Evolutionary conservation across 2,329 filamentous ascomycete genomes (phyloP), one percentile per base, ranked within the genome.

Genomic region (Scortechinia acanthostroma): DNA sequence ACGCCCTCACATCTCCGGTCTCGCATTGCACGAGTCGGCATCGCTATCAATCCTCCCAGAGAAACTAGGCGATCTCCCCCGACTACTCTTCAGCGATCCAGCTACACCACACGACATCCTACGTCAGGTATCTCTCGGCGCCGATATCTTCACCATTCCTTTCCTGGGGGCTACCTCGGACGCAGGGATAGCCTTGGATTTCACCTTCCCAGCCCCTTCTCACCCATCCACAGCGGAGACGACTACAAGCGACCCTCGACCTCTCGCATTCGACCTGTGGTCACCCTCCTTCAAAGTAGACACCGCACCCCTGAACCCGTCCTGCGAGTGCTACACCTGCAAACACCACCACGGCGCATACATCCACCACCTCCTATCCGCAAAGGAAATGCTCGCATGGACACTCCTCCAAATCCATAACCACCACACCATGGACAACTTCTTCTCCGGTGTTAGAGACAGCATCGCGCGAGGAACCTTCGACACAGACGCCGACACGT

Each of bases 331-430:
- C 64, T 83, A 84, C 53, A 65, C 79, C 3, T 86, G 81, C 61
- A 71, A 61, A 21, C 72, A 69, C 21, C 80, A 85, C 55, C 78
- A 84, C 55, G 68, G 75, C 47, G 81, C 82, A 3, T 86, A 80
- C 57, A 57, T 86, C 22, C 74, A 80, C 46, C 81, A 86, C 57
- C 66, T 85, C 2, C 69, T 86, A 3, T 60, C 66, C 25, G 78
- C 81, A 2, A 84, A 82, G 52, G 81, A 86, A 56, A 85, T 86
- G 81, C 72, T 84, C 6, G 81, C 73, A 15, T 86, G 81, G 81
- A 74, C 77, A 0, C 64, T 86, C 5, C 65, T 86, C 3, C 80
- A 85, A 52, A 68, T 85, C 19, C 81, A 86, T 59, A 86, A 86
- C 52, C 71, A 79, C 51, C 65, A 72, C 45, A 59, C 74, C 13